These are phyloP conservation scores for Ustilago esculenta DNA, from an alignment of 1,284 basidiomycete species.

Conservation along the genomic window DNA sequence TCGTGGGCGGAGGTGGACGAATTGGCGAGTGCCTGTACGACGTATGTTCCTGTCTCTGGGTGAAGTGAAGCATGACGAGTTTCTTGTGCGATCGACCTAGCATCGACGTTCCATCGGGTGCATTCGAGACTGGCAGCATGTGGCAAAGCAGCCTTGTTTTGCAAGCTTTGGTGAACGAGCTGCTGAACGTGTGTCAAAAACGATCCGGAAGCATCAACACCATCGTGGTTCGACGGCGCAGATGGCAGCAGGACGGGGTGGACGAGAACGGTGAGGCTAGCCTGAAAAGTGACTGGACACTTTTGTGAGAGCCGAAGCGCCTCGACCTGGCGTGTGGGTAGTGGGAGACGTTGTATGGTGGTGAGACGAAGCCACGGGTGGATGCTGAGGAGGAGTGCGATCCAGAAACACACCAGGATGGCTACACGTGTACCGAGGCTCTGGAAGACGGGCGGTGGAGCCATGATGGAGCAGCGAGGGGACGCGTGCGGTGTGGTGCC, in stretches of 20 bases:
- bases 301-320: slow-evolving; percentile 11
- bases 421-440: slow-evolving; percentile 30
- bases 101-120: slow-evolving; percentile 27
- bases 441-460: slow-evolving; percentile 33
- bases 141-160: slow-evolving; percentile 15
- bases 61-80: background rate
- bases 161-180: slow-evolving; percentile 30
- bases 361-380: slow-evolving; percentile 59
- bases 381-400: slow-evolving; percentile 36
- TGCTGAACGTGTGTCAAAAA: slow-evolving; percentile 23
- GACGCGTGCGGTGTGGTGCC: too few relatives aligned
- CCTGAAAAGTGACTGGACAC: slow-evolving; percentile 36
- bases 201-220: background rate
- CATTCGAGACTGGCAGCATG: slow-evolving; percentile 29
- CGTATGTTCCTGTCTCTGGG: slow-evolving; percentile 18
- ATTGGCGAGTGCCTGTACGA: slow-evolving; percentile 5
- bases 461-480: too few relatives aligned
- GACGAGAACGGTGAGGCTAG: slow-evolving; percentile 14
- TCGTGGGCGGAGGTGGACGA: background rate
- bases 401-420: slow-evolving; percentile 50
- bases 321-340: slow-evolving; percentile 42
- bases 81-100: background rate
- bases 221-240: too few relatives aligned
- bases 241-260: slow-evolving; percentile 10
- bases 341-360: slow-evolving; percentile 53